Base-by-base conservation (phyloP, 768 basidiomycete genomes). In the Psilocybe cyanescens region DNA sequence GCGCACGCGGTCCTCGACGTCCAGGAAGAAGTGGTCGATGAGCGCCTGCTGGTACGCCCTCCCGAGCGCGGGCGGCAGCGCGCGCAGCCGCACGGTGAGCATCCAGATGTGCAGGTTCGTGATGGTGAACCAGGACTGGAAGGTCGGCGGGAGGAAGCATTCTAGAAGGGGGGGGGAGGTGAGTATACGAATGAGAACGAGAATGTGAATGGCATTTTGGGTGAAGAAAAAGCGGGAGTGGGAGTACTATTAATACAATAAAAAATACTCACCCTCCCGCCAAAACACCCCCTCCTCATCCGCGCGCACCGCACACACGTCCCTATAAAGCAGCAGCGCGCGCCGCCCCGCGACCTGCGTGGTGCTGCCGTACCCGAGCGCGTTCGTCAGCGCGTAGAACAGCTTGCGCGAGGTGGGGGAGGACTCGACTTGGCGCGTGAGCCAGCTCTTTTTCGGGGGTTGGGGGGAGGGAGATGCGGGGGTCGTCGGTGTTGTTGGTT, bases 111-210 rank as follows among this genome's bases (percentile, higher is more conserved):
- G 95, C 30, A 98, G 81, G 65, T 96, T 95, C 30, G 94, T 94
- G 54, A 97, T 78, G 3, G 92, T 93, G 77, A 98, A 98, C 92
- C 95, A 98, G 14, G 97, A 93, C 70, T 98, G 96, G 75, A 97
- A 97, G 0, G 97, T 97, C 11, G 90, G 90, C 8, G 96, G 95
- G 5, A 98, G 82, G 60, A 81, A 81, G 69, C 92, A 97, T 61
- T 86, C 96, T 97, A 67, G 24, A 24, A 24, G 24, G 2, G 24
- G 24, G 24, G 24, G 24, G 19, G 19, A n/a, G 24, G 24, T 24
- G 24, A 24, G 24, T 2, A 24, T 24, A 2, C 19, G 19, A 19
- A 19, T 1, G 19, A 19, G 19, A 19, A 0, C 19, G 30, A 39
- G 3, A 14, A 9, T 53, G 4, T 17, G 17, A 6, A 16, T 19